phyloP scores from a whole-genome alignment of 257 asterid genomes.

The Nicotiana benthamiana region DNA sequence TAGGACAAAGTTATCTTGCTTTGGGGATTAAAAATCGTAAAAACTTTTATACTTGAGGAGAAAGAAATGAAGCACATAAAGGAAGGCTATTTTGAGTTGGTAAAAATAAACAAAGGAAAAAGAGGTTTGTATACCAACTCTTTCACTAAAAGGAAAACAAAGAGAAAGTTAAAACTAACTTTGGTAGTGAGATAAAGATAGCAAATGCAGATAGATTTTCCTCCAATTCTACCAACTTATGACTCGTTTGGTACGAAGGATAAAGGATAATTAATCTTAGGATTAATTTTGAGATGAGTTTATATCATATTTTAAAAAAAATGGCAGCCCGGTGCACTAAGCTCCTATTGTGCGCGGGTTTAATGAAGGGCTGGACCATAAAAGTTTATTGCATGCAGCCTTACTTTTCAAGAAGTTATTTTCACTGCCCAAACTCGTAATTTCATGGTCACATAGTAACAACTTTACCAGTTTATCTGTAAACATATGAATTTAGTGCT shows the following conservation, averaged over 20 bases:
- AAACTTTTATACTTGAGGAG: neutral
- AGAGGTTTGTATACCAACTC: neutral
- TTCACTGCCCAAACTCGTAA: too few species aligned
- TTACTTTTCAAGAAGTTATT: too few species aligned
- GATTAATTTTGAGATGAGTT: too few species aligned
- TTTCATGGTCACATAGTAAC: too few species aligned
- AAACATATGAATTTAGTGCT: too few species aligned
- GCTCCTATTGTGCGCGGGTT: too few species aligned
- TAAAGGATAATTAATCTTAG: too few species aligned
- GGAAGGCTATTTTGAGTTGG: neutral
- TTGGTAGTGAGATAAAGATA: constrained; percentile 1
- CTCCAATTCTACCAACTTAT: neutral
- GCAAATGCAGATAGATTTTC: neutral
- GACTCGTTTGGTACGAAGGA: too few species aligned
- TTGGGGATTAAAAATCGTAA: neutral
- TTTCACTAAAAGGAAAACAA: neutral
- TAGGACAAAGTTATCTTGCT: neutral
- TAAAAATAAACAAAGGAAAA: neutral
- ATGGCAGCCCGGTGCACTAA: too few species aligned
- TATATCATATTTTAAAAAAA: too few species aligned
- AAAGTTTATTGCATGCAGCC: too few species aligned
- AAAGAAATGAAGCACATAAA: neutral
- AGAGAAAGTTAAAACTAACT: neutral
- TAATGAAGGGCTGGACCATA: fast-evolving
- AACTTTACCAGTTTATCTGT: too few species aligned